These are phyloP conservation scores for Afroboletus lepidellus DNA, from an alignment of 1,284 basidiomycete genomes.

Conservation along the genomic window DNA sequence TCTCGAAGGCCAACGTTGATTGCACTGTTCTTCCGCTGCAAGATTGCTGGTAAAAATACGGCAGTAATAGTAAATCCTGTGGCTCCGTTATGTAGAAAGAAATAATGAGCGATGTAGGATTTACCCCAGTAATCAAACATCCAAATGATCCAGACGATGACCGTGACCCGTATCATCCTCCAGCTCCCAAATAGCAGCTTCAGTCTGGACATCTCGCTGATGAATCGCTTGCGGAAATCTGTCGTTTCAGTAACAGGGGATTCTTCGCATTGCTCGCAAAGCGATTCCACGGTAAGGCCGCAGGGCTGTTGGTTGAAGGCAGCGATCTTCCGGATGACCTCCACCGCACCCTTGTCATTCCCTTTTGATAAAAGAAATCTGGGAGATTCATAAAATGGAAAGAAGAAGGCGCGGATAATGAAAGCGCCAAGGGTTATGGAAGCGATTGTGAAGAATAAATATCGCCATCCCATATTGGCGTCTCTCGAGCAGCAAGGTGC, in stretches of 20 bases:
- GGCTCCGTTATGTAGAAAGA: neutral
- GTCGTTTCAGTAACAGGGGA: neutral
- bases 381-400: slow-evolving; percentile 22
- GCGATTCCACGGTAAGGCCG: slow-evolving; percentile 20
- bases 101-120: neutral
- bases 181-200: slow-evolving; percentile 14
- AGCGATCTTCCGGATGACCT: slow-evolving; percentile 19
- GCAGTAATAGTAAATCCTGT: slow-evolving; percentile 7
- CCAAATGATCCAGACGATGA: slow-evolving; percentile 16
- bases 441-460: slow-evolving; percentile 13
- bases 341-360: slow-evolving; percentile 12
- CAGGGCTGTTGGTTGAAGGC: slow-evolving; percentile 14
- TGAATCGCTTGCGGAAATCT: slow-evolving; percentile 1
- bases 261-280: slow-evolving; percentile 11
- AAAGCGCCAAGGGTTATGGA: slow-evolving; percentile 17
- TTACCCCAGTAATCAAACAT: slow-evolving; percentile 18
- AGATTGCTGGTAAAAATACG: slow-evolving; percentile 13
- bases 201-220: slow-evolving; percentile 12
- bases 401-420: slow-evolving; percentile 17
- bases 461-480: slow-evolving; percentile 23
- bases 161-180: slow-evolving; percentile 13
- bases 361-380: slow-evolving; percentile 20
- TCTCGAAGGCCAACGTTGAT: neutral
- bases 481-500: slow-evolving; percentile 18
- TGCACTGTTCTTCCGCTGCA: slow-evolving; percentile 20